Conservation (phyloP, 345 rosid genomes). For the Physaria fendleri region DNA sequence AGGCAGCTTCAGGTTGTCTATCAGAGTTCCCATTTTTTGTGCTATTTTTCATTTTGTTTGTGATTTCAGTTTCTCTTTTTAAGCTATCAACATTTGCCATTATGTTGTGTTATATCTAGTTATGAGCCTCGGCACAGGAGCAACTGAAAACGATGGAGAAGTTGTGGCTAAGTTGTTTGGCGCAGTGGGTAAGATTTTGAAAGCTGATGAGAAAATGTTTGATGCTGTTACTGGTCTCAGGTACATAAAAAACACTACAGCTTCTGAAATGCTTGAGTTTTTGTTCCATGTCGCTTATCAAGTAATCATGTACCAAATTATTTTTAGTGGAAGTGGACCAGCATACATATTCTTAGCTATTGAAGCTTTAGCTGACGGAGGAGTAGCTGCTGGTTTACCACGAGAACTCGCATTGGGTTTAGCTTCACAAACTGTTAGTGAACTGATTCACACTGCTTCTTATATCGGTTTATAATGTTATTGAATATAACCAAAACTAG, state of each 20-base stretch:
- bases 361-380: constrained; percentile 97
- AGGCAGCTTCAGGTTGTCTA: constrained; percentile 68
- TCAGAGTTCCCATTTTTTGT: neutral
- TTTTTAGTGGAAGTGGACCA: constrained; percentile 87
- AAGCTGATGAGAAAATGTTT: constrained; percentile 76
- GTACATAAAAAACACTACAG: constrained; percentile 22
- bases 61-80: neutral
- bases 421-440: constrained; percentile 85
- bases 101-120: constrained; percentile 26
- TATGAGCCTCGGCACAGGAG: constrained; percentile 75
- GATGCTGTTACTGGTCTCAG: constrained; percentile 94
- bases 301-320: neutral
- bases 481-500: neutral
- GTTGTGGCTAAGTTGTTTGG: constrained; percentile 66
- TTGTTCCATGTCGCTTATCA: neutral
- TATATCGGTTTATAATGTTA: neutral
- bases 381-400: constrained; percentile 92
- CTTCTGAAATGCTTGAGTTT: neutral
- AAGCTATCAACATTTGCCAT: neutral
- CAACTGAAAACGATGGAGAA: constrained; percentile 69
- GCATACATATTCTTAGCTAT: constrained; percentile 81
- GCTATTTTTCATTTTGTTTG: neutral
- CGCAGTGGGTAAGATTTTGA: constrained; percentile 78
- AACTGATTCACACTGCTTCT: neutral
- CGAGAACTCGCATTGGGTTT: constrained; percentile 80